Conservation (phyloP, 2,329 filamentous ascomycete species). For the Exophiala xenobiotica region DNA sequence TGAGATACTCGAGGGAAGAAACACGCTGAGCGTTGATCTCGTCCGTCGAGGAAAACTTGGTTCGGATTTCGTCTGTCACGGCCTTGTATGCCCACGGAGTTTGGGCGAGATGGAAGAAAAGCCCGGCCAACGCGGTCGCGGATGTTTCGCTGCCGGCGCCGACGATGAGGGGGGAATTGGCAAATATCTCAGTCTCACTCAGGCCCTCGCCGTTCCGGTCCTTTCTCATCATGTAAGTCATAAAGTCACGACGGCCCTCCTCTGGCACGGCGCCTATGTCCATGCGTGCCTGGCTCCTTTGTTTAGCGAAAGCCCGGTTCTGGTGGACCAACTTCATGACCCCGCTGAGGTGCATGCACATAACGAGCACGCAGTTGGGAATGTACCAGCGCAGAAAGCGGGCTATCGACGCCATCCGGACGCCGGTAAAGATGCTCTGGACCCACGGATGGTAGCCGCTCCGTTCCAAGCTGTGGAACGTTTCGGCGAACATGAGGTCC, state of each 20-base stretch:
- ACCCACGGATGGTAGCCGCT: background rate
- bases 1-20: slow-evolving; percentile 43
- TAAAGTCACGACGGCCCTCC: no score
- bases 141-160: slow-evolving; percentile 32
- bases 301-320: no score
- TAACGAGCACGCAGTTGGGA: no score
- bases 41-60: slow-evolving; percentile 28
- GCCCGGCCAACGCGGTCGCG: slow-evolving; percentile 26
- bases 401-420: background rate
- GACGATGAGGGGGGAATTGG: slow-evolving; percentile 23
- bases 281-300: no score
- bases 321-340: no score
- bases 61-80: slow-evolving; percentile 33
- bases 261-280: no score
- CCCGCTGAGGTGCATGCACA: no score
- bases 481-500: slow-evolving; percentile 36
- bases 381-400: background rate
- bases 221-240: no score
- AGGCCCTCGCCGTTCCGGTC: no score
- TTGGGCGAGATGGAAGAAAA: slow-evolving; percentile 32
- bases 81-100: slow-evolving; percentile 26
- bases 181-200: background rate
- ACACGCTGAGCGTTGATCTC: slow-evolving; percentile 34
- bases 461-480: slow-evolving; percentile 34
- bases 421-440: no score